phyloP scores from a whole-genome alignment of 352 stramenopile species.

The Phytophthora chlamydospora region DNA sequence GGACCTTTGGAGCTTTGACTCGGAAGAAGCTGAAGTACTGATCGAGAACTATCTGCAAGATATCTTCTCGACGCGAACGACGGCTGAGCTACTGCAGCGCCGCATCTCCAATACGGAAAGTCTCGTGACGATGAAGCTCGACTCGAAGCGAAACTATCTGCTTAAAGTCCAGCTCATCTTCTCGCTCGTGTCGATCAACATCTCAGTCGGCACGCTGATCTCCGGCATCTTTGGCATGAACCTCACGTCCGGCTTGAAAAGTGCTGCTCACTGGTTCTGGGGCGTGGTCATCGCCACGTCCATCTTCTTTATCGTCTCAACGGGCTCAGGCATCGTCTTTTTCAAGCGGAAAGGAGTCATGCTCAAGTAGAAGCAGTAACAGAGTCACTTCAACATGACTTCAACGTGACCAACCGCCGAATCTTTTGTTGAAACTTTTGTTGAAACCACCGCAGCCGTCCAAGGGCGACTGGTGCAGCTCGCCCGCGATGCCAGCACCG shows the following conservation, averaged over 20 bases:
- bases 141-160: conserved; percentile 76
- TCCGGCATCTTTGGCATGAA: conserved; percentile 48
- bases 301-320: conserved; percentile 36
- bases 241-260: conserved; percentile 33
- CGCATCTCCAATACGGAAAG: conserved; percentile 74
- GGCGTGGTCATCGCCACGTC: conserved; percentile 43
- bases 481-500: not conserved
- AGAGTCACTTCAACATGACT: conserved; percentile 1
- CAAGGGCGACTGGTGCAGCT: conserved; percentile 13
- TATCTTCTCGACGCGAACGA: conserved; percentile 73
- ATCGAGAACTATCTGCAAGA: conserved; percentile 79
- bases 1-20: conserved; percentile 64
- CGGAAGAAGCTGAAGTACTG: conserved; percentile 66
- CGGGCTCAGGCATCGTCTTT: conserved; percentile 25
- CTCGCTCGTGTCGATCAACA: conserved; percentile 40
- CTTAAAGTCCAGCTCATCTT: conserved; percentile 40
- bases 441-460: conserved; percentile 13
- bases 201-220: conserved; percentile 38
- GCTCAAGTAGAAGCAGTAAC: conserved; percentile 17
- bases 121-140: conserved; percentile 70
- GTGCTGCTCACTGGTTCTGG: conserved; percentile 33
- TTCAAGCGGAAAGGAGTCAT: conserved; percentile 40
- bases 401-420: conserved; percentile 14
- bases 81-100: conserved; percentile 59
- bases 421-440: conserved; percentile 22